Evolutionary conservation across 2,329 filamentous ascomycete genomes (phyloP), one percentile per base, ranked within the genome.

Genomic region (Epichloe elymi): DNA sequence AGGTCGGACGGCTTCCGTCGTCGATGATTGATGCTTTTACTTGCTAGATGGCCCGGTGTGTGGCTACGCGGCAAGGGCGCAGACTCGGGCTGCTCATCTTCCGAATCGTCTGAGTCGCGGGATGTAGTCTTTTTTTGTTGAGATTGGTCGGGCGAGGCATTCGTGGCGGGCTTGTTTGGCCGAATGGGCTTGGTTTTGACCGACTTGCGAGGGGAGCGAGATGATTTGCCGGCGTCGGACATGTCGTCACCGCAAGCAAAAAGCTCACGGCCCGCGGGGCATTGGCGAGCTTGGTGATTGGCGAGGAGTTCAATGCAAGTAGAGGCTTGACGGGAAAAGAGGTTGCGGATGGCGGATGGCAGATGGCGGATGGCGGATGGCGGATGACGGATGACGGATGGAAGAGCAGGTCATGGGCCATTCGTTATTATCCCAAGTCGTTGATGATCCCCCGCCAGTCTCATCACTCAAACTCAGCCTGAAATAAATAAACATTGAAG

Each of bases 31-130:
- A 58, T 73, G 65, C 75, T 79, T 67, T 76, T 81, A 56, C 75
- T 74, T 12, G 80, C 67, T 40, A 82, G 70, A 58, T 82, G 78
- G 52, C 79, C 78, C 1, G 79, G 79, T 1, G 79, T 83, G 61
- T 83, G 79, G 60, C 74, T 81, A 57, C 79, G 73, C 30, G 72
- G 68, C 43, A 76, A 61, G 46, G 72, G 65, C 50, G 62, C 65
- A 52, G 61, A 60, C 50, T 68, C 65, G 52, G 61, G 60, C 46
- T 67, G 65, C 49, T 62, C 60, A 20, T 70, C 65, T 42, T 63
- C 59, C 17, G 60, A 61, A 35, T 66, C 63, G 49, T 68, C 65
- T 33, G 63, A 62, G 51, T 69, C 52, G 15, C 37, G 33, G 26
- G n/a, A 46, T 39, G 26, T 39, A 5, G 49, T 23, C 19, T 38